A percentile compares a stretch with the other conserved stretches of the same genome.
phyloP scores from a whole-genome alignment of 768 basidiomycete genomes.

The Suillus occidentalis region DNA sequence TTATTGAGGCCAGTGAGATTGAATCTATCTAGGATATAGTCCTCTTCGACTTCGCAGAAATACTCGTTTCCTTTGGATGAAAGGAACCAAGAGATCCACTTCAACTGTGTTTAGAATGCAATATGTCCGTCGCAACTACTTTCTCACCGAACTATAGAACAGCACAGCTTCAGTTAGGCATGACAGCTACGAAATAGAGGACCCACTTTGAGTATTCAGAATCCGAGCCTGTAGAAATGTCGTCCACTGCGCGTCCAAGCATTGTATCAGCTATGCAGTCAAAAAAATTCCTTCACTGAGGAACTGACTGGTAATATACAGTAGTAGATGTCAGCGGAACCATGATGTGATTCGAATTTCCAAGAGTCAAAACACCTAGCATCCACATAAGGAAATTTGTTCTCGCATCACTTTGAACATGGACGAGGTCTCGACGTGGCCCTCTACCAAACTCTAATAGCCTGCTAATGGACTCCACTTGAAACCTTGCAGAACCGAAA shows the following conservation, averaged over 20 bases:
- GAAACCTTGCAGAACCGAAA: background rate
- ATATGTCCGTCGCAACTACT: slow-evolving; percentile 15
- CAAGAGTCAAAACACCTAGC: background rate
- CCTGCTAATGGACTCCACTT: background rate
- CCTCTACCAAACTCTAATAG: background rate
- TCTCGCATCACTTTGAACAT: slow-evolving; percentile 13
- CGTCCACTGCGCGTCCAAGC: slow-evolving; percentile 64
- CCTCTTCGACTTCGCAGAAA: slow-evolving; percentile 99
- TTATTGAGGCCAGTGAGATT: slow-evolving; percentile 97
- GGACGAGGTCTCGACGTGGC: background rate
- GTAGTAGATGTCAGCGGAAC: slow-evolving; percentile 7
- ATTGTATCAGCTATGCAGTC: slow-evolving; percentile 29
- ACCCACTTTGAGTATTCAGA: slow-evolving; percentile 94
- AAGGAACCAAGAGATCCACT: slow-evolving; percentile 99
- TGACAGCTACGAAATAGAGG: slow-evolving; percentile 7
- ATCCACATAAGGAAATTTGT: slow-evolving; percentile 14
- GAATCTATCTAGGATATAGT: slow-evolving; percentile 97
- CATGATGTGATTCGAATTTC: slow-evolving; percentile 15
- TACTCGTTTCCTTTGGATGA: slow-evolving; percentile 99
- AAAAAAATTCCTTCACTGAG: slow-evolving; percentile 11
- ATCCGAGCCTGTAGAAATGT: slow-evolving; percentile 88
- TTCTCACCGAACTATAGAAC: slow-evolving; percentile 28
- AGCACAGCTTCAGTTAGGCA: background rate
- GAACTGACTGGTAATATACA: slow-evolving; percentile 25
- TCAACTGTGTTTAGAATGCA: slow-evolving; percentile 18